Percentiles rank a stretch among this genome's conserved stretches.
phyloP scores from a whole-genome alignment of 257 asterid species.

The Solanum megistacrolobum region DNA sequence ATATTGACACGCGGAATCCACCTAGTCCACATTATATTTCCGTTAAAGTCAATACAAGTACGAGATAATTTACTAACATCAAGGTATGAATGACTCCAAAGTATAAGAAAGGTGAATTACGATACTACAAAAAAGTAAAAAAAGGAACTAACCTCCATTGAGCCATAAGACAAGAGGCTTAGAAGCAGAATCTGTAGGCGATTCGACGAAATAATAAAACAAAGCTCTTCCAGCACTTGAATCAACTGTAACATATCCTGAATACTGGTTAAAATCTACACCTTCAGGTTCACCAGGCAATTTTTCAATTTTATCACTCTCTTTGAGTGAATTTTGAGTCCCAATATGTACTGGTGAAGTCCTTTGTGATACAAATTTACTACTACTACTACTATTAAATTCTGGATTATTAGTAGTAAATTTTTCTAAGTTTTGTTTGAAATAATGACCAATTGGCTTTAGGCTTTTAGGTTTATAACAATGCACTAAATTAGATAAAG shows the following conservation, averaged over 20 bases:
- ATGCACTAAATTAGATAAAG: neutral
- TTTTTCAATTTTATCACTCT: neutral
- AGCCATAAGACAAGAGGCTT: constrained; percentile 46
- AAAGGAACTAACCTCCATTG: constrained; percentile 30
- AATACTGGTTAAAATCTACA: constrained; percentile 32
- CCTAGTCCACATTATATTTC: no score
- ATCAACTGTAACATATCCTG: constrained; percentile 47
- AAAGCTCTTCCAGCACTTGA: constrained; percentile 24
- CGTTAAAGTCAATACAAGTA: no score
- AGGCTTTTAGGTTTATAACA: neutral
- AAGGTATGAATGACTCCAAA: no score
- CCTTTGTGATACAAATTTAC: neutral
- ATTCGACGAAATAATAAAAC: constrained; percentile 44
- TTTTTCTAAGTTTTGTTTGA: neutral
- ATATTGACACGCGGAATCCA: no score
- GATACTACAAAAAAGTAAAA: neutral
- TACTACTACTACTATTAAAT: neutral
- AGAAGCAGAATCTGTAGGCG: constrained; percentile 16
- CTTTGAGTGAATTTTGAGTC: constrained; percentile 3
- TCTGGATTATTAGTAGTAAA: neutral
- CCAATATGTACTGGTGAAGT: neutral
- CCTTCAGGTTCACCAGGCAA: constrained; percentile 37
- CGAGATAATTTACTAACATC: no score
- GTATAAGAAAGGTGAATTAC: neutral
- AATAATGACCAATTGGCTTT: neutral